phyloP scores from a whole-genome alignment of 2,329 filamentous ascomycete species.

The Xylaria sp. region DNA sequence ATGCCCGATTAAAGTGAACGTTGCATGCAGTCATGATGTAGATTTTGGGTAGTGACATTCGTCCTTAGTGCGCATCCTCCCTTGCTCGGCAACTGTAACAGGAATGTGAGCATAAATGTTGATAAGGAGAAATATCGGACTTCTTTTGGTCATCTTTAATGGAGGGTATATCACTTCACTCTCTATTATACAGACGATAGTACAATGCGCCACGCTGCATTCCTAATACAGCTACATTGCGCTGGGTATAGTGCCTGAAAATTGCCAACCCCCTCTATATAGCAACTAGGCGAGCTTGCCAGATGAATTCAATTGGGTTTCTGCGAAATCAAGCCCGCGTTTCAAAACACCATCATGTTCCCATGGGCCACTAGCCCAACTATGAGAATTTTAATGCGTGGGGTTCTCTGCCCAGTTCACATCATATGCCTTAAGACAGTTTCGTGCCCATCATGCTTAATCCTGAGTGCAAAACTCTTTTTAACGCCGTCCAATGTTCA shows the following conservation, averaged over 20 bases:
- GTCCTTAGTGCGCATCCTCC: background rate
- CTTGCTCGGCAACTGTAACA: background rate
- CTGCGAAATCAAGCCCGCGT: background rate
- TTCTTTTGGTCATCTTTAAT: background rate
- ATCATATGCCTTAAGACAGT: background rate
- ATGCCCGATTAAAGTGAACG: too few relatives aligned
- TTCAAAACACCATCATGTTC: constrained; percentile 8
- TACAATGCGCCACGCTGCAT: constrained; percentile 29
- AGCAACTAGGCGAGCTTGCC: constrained; percentile 2
- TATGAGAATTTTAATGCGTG: background rate
- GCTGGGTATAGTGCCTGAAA: constrained; percentile 32
- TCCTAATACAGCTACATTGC: constrained; percentile 22
- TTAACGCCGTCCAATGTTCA: background rate
- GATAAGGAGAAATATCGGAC: background rate
- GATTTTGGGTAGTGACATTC: background rate
- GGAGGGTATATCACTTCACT: constrained; percentile 20
- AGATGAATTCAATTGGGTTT: background rate
- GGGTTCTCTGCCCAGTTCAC: background rate
- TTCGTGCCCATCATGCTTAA: background rate
- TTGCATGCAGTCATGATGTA: too few relatives aligned
- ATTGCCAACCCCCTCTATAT: constrained; percentile 26
- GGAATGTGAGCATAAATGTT: background rate
- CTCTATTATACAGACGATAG: constrained; percentile 30
- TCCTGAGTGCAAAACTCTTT: background rate
- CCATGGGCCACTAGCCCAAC: background rate